Evolutionary conservation across 257 asterid species (phyloP).

Genomic region (Capsicum chinense): DNA sequence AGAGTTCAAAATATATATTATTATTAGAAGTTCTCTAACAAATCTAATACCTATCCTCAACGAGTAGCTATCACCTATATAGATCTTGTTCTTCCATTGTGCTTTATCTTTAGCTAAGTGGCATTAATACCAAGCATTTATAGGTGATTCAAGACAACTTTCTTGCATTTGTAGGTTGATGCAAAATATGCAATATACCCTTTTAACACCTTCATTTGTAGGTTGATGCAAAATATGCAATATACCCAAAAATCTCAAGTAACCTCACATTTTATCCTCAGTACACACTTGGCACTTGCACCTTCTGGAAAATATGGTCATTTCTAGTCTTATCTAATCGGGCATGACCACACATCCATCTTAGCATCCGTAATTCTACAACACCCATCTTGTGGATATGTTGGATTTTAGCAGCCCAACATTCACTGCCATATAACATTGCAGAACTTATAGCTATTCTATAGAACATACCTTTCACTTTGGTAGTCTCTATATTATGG

Average conservation of each 20-base stretch:
- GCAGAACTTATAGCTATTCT: no score
- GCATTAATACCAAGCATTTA: background rate
- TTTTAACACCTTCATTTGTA: background rate
- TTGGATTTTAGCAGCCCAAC: background rate
- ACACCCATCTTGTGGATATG: background rate
- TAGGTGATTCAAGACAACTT: background rate
- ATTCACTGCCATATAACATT: background rate
- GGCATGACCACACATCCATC: background rate
- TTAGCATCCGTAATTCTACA: background rate
- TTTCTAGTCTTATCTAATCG: slow-evolving; percentile 10
- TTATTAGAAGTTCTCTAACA: background rate
- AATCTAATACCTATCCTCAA: background rate
- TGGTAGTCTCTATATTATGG: background rate
- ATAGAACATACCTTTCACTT: no score
- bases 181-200: background rate
- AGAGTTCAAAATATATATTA: background rate
- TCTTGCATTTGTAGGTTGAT: background rate
- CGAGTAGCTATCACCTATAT: background rate
- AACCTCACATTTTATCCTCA: background rate
- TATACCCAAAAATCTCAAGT: background rate
- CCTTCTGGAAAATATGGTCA: background rate
- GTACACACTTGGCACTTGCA: background rate
- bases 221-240: background rate
- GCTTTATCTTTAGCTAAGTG: background rate
- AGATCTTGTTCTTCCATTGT: background rate